A percentile compares a stretch with the other conserved stretches of the same genome.
These are phyloP conservation scores for Pseudopyrenochaeta lycopersici DNA, from an alignment of 2,329 filamentous ascomycete species.

Conservation along the genomic window DNA sequence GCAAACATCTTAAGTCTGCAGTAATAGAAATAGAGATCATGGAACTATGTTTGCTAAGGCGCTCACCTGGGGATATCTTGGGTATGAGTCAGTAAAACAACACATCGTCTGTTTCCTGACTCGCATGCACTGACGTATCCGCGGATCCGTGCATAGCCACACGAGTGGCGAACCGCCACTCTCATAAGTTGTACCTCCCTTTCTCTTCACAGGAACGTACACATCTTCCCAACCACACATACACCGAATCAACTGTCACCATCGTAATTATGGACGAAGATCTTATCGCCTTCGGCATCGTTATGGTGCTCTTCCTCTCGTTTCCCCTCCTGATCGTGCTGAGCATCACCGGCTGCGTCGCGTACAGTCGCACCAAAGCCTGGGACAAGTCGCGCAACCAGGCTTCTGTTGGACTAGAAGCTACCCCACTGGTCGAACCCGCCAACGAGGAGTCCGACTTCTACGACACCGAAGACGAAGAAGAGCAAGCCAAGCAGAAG, in stretches of 20 bases:
- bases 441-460: constrained; percentile 32
- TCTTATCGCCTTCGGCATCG: constrained; percentile 31
- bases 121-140: constrained; percentile 1
- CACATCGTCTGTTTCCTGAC: background rate
- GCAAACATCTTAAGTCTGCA: no score
- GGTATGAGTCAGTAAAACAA: background rate
- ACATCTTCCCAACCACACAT: background rate
- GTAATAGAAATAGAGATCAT: no score
- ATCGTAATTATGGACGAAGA: constrained; percentile 38
- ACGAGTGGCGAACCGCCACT: background rate
- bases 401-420: constrained; percentile 31
- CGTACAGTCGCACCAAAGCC: constrained; percentile 41
- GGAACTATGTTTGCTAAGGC: no score
- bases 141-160: background rate
- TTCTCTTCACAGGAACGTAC: background rate
- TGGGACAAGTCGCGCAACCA: constrained; percentile 42
- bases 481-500: constrained; percentile 37
- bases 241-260: background rate
- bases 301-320: constrained; percentile 34
- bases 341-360: constrained; percentile 32
- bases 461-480: constrained; percentile 43
- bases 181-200: background rate
- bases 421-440: constrained; percentile 20
- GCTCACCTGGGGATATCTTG: background rate
- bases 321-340: constrained; percentile 34